Conservation (phyloP, 2,329 filamentous ascomycete genomes). For the Microcyclospora tardicrescens region DNA sequence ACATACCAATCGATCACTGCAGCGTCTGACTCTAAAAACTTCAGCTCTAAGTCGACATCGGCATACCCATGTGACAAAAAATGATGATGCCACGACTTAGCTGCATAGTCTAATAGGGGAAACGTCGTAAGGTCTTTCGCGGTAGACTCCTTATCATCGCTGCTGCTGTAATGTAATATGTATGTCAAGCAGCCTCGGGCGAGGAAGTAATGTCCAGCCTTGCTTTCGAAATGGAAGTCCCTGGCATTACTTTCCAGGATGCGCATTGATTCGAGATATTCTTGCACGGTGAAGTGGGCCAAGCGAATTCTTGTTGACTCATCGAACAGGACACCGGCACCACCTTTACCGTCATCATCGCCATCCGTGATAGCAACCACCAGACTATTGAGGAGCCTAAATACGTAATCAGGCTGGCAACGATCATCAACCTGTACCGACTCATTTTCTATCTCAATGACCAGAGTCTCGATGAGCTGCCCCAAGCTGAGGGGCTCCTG, state of each 20-base stretch:
- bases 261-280: constrained; percentile 11
- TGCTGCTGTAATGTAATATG: not conserved
- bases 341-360: too few species aligned
- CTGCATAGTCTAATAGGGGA: constrained; percentile 8
- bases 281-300: constrained; percentile 14
- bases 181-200: not conserved
- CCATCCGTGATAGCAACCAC: too few species aligned
- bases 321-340: too few species aligned
- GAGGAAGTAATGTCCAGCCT: not conserved
- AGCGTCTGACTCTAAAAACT: constrained; percentile 1
- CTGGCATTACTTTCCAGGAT: constrained; percentile 1
- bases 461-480: constrained; percentile 9
- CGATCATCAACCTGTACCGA: too few species aligned
- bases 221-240: not conserved
- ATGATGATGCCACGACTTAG: constrained; percentile 7
- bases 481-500: constrained; percentile 4
- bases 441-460: too few species aligned
- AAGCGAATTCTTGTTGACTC: too few species aligned
- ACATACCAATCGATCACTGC: constrained; percentile 4
- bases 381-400: too few species aligned
- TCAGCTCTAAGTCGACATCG: constrained; percentile 1
- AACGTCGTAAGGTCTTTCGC: constrained; percentile 1
- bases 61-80: constrained; percentile 1
- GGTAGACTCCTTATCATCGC: not conserved
- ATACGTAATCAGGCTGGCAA: too few species aligned